phyloP scores from a whole-genome alignment of 2,329 filamentous ascomycete genomes.

The Diatrype stigma region DNA sequence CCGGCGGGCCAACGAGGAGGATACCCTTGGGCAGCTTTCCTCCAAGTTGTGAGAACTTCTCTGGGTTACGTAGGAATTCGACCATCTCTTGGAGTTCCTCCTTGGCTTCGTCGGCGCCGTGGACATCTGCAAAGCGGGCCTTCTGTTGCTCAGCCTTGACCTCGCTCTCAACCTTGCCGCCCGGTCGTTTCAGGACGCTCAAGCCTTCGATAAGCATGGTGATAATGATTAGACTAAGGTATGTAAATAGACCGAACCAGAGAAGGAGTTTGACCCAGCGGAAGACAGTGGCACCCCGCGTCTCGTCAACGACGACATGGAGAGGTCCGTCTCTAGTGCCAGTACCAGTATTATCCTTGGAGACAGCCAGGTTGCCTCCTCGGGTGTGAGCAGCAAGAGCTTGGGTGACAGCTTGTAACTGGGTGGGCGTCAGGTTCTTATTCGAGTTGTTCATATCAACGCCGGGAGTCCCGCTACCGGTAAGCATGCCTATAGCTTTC shows the following conservation, averaged over 20 bases:
- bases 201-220: conserved; percentile 80
- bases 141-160: conserved; percentile 91
- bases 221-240: conserved; percentile 73
- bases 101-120: conserved; percentile 97
- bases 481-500: conserved; percentile 58
- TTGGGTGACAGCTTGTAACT: conserved; percentile 76
- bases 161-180: conserved; percentile 68
- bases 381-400: conserved; percentile 70
- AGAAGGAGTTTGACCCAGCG: conserved; percentile 87
- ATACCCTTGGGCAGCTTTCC: conserved; percentile 97
- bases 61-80: conserved; percentile 90
- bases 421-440: conserved; percentile 49
- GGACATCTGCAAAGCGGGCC: conserved; percentile 87
- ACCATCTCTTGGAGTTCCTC: conserved; percentile 96
- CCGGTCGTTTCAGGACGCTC: conserved; percentile 74
- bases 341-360: conserved; percentile 46
- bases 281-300: conserved; percentile 72
- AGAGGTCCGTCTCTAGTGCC: conserved; percentile 81
- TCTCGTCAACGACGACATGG: conserved; percentile 94
- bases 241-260: conserved; percentile 73
- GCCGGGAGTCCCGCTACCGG: conserved; percentile 16
- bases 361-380: conserved; percentile 61
- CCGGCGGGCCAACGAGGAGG: conserved; percentile 87
- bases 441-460: conserved; percentile 19
- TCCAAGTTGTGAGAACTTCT: conserved; percentile 88